Conservation (phyloP, 2,329 filamentous ascomycete genomes). For the Zymoseptoria ardabiliae region DNA sequence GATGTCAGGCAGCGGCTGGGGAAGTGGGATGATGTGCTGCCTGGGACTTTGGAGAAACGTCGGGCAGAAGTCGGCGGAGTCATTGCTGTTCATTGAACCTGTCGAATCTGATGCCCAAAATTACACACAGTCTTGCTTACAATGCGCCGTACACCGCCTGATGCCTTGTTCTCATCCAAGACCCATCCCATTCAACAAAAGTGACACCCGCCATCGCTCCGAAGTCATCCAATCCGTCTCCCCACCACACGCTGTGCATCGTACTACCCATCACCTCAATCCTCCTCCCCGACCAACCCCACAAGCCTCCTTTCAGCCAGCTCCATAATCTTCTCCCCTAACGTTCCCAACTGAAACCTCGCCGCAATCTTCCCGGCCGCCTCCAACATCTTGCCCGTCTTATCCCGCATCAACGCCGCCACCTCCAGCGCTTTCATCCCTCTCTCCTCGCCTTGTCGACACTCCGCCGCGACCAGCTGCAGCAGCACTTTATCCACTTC, state of each 20-base stretch:
- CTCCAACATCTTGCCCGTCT: constrained; percentile 81
- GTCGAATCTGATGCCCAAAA: not conserved
- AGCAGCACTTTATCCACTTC: constrained; percentile 86
- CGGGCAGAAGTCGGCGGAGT: not conserved
- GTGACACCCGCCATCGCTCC: not conserved
- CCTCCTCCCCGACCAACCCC: constrained; percentile 53
- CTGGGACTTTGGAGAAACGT: not conserved
- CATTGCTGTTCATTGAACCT: not conserved
- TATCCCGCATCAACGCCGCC: constrained; percentile 76
- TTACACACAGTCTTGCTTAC: not conserved
- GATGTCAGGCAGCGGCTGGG: not conserved
- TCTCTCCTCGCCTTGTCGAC: constrained; percentile 82
- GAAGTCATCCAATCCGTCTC: not conserved
- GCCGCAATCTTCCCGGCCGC: constrained; percentile 83
- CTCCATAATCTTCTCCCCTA: constrained; percentile 87
- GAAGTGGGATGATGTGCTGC: not conserved
- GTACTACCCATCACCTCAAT: constrained; percentile 13
- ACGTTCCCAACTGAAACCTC: constrained; percentile 69
- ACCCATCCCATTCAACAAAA: not conserved
- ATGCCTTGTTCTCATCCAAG: not conserved
- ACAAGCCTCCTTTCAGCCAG: constrained; percentile 64
- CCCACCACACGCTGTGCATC: not conserved
- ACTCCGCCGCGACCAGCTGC: constrained; percentile 83
- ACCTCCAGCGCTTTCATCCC: constrained; percentile 94
- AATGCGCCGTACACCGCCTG: not conserved